phyloP scores from a whole-genome alignment of 805 yeast genomes.

The Candida pseudofarinosa region DNA sequence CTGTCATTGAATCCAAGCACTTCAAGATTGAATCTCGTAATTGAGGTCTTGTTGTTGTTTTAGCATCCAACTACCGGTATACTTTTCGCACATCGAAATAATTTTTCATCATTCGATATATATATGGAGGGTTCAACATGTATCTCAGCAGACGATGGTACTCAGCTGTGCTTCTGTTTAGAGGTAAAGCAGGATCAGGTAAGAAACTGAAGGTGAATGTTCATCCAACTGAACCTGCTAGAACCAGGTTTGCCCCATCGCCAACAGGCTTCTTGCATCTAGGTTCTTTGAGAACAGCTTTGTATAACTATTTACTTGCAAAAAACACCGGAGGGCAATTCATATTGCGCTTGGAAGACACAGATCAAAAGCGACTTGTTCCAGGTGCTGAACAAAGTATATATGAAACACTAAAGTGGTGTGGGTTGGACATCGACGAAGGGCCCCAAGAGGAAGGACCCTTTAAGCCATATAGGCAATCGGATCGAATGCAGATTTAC shows the following conservation, averaged over 20 bases:
- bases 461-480: conserved; percentile 79
- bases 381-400: conserved; percentile 80
- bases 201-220: conserved; percentile 11
- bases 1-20: too few relatives aligned
- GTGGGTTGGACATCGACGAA: conserved; percentile 73
- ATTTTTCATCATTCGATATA: too few relatives aligned
- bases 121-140: too few relatives aligned
- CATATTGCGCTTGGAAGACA: conserved; percentile 82
- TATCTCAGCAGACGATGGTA: background rate
- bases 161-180: conserved; percentile 6
- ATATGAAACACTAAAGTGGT: conserved; percentile 72
- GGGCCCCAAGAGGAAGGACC: conserved; percentile 63
- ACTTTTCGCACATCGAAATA: too few relatives aligned
- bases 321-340: conserved; percentile 76
- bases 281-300: conserved; percentile 90
- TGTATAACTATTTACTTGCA: conserved; percentile 84
- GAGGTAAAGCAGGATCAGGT: conserved; percentile 1
- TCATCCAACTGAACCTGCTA: conserved; percentile 52
- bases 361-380: conserved; percentile 79
- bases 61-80: too few relatives aligned
- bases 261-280: conserved; percentile 95
- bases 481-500: conserved; percentile 71
- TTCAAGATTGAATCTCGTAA: too few relatives aligned
- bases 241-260: conserved; percentile 96
- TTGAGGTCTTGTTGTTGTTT: too few relatives aligned